These are phyloP conservation scores for Ceratobasidium sp. DNA, from an alignment of 1,284 basidiomycete species.

Conservation along the genomic window DNA sequence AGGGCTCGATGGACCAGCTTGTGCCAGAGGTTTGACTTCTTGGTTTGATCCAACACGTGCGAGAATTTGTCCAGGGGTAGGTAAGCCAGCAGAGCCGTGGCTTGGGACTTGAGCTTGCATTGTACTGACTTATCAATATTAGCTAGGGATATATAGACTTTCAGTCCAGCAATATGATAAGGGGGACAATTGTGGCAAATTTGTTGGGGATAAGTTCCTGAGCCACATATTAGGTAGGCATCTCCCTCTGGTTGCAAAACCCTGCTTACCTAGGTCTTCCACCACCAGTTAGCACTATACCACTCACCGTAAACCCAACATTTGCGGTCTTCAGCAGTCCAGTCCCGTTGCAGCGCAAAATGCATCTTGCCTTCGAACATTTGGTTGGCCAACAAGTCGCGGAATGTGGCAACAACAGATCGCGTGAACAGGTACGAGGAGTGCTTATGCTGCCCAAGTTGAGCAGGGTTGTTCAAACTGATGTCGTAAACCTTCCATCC, in stretches of 20 bases:
- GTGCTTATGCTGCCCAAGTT: background rate
- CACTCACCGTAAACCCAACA: conserved; percentile 23
- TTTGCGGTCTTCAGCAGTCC: conserved; percentile 10
- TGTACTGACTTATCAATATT: conserved; percentile 46
- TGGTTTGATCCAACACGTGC: background rate
- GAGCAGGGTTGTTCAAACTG: background rate
- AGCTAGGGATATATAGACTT: conserved; percentile 37
- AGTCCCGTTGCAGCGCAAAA: conserved; percentile 32
- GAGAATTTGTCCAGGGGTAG: conserved; percentile 38
- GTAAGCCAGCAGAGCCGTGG: conserved; percentile 45
- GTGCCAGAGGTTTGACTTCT: background rate
- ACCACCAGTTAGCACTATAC: conserved; percentile 41
- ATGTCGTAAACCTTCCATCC: conserved; percentile 13
- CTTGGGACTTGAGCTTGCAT: conserved; percentile 15
- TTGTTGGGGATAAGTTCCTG: background rate
- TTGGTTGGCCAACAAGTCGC: conserved; percentile 41
- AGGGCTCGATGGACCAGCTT: conserved; percentile 24
- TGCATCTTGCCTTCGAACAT: conserved; percentile 30
- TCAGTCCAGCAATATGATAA: conserved; percentile 23
- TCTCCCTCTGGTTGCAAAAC: background rate
- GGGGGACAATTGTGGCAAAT: background rate
- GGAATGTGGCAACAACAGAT: background rate
- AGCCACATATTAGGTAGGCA: too few species aligned
- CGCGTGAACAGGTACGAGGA: conserved; percentile 23
- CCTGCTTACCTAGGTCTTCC: conserved; percentile 15